Evolutionary conservation across 129 eudicot species (phyloP).

Genomic region (Solidago caesia): DNA sequence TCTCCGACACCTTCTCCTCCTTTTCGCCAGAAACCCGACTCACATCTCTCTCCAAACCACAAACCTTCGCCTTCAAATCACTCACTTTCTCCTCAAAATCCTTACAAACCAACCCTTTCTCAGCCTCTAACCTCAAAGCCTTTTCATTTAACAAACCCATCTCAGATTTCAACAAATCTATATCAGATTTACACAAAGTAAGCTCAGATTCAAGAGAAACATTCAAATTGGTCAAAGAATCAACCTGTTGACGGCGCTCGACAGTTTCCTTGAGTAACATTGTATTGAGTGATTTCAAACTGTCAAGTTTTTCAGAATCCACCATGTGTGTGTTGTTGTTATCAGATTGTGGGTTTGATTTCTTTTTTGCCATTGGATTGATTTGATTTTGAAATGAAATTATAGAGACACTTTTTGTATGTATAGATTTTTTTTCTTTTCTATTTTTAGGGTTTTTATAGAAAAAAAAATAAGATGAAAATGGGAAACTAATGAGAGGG

Average conservation of each 20-base stretch:
- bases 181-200: slow-evolving; percentile 49
- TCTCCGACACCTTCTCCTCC: slow-evolving; percentile 43
- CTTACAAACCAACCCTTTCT: slow-evolving; percentile 37
- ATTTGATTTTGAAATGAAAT: slow-evolving; percentile 22
- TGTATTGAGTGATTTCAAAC: slow-evolving; percentile 59
- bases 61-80: slow-evolving; percentile 23
- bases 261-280: slow-evolving; percentile 66
- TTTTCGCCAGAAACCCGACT: slow-evolving; percentile 32
- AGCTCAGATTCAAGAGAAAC: slow-evolving; percentile 54
- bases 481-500: not conserved
- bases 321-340: slow-evolving; percentile 26
- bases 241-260: slow-evolving; percentile 75
- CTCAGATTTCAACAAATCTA: slow-evolving; percentile 34
- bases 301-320: slow-evolving; percentile 52
- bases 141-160: slow-evolving; percentile 41
- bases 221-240: slow-evolving; percentile 36
- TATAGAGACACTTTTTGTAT: not conserved
- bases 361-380: slow-evolving; percentile 80
- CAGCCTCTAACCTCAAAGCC: slow-evolving; percentile 42
- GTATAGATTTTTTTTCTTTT: too few relatives aligned
- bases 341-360: slow-evolving; percentile 38
- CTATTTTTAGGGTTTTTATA: slow-evolving; percentile 20
- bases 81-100: slow-evolving; percentile 35
- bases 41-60: slow-evolving; percentile 40
- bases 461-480: not conserved